Evolutionary conservation across 176 grass and related monocot species (phyloP).

Genomic region (Avena insularis): DNA sequence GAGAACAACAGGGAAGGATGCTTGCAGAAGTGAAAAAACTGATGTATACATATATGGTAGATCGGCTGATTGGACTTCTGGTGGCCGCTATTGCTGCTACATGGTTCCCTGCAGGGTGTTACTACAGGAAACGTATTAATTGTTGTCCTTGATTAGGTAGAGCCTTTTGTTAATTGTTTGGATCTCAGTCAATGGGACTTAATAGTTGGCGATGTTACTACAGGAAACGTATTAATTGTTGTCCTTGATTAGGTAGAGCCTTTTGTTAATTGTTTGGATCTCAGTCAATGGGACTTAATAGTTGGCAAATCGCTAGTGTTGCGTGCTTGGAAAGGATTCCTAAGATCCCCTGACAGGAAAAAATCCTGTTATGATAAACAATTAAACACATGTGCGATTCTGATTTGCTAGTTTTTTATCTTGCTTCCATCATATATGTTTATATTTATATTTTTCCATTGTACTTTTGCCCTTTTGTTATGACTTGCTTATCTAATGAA

Average conservation of each 20-base stretch:
- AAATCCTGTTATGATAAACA: neutral
- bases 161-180: neutral
- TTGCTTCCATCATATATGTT: neutral
- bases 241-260: neutral
- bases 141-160: neutral
- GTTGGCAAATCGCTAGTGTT: neutral
- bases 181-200: too few relatives aligned
- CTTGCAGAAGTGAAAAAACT: neutral
- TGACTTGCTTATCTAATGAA: neutral
- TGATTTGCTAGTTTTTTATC: neutral
- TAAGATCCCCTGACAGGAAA: neutral
- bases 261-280: neutral
- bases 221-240: too few relatives aligned
- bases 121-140: neutral
- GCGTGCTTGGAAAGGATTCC: neutral
- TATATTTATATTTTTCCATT: neutral
- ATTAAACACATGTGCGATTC: neutral
- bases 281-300: neutral
- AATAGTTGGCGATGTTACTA: neutral
- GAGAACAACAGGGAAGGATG: neutral
- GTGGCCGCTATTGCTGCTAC: neutral
- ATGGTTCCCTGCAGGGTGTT: neutral
- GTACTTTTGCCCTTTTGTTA: neutral
- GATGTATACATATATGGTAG: neutral
- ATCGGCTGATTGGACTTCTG: neutral